Percentiles rank a stretch among this genome's conserved stretches.
Conservation (phyloP, 2,329 filamentous ascomycete genomes). For the Epichloe aotearoae region DNA sequence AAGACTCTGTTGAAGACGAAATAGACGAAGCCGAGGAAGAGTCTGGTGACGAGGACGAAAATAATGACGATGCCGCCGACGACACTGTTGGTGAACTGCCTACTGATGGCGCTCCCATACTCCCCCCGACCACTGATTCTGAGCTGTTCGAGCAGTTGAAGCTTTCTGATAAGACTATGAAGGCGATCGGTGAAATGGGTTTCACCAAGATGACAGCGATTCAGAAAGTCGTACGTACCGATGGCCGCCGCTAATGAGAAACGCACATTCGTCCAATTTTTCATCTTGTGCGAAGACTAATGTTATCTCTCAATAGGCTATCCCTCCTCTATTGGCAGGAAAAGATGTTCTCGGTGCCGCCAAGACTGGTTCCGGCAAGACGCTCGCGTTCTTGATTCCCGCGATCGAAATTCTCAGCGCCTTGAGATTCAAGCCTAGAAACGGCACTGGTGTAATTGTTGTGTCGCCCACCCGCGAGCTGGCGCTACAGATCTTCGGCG, state of each 20-base stretch:
- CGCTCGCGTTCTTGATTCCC: slow-evolving; percentile 84
- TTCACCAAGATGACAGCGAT: slow-evolving; percentile 96
- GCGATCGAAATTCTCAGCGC: slow-evolving; percentile 86
- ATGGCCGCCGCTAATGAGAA: background rate
- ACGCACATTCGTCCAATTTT: background rate
- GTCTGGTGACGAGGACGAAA: slow-evolving; percentile 10
- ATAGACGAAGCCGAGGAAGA: slow-evolving; percentile 14
- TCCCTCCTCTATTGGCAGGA: slow-evolving; percentile 78
- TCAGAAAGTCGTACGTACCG: slow-evolving; percentile 45
- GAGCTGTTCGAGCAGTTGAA: slow-evolving; percentile 69
- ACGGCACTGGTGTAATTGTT: slow-evolving; percentile 83
- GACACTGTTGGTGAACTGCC: slow-evolving; percentile 19
- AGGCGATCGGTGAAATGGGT: slow-evolving; percentile 80
- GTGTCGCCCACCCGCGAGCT: slow-evolving; percentile 89
- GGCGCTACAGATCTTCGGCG: slow-evolving; percentile 90
- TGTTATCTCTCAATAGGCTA: slow-evolving; percentile 32
- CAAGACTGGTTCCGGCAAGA: slow-evolving; percentile 95
- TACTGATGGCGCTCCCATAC: slow-evolving; percentile 31
- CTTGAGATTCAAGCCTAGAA: slow-evolving; percentile 86
- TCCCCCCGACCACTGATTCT: slow-evolving; percentile 46
- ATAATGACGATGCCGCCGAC: slow-evolving; percentile 12
- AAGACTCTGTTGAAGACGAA: slow-evolving; percentile 11
- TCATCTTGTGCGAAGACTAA: background rate
- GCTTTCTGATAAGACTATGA: slow-evolving; percentile 77
- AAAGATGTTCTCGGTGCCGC: slow-evolving; percentile 89